Conservation (phyloP, 805 yeast species). For the Wickerhamiella dianesei region DNA sequence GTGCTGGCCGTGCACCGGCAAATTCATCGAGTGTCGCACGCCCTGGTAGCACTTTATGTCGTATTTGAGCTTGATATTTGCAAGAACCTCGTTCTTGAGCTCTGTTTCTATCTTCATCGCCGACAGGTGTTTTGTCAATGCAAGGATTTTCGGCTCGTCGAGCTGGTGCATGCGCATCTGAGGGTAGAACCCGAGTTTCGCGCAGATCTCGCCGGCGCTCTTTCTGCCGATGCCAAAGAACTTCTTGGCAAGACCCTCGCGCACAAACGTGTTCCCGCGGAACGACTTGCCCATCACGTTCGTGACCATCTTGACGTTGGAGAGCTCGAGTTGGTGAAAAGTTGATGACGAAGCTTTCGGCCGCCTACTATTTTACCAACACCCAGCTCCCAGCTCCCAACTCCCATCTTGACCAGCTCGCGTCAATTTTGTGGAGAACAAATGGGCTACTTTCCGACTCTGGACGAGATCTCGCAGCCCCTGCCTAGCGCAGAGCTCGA, state of each 20-base stretch:
- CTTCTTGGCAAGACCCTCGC: constrained; percentile 57
- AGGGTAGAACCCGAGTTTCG: constrained; percentile 84
- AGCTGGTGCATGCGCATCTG: constrained; percentile 89
- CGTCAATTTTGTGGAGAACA: too few species aligned
- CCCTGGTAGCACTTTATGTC: constrained; percentile 78
- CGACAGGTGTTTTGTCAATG: constrained; percentile 75
- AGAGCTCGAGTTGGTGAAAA: not conserved
- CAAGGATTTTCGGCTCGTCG: constrained; percentile 73
- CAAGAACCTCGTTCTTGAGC: constrained; percentile 40
- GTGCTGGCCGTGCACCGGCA: constrained; percentile 77
- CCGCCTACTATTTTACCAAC: too few species aligned
- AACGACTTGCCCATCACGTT: constrained; percentile 28
- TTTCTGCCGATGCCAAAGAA: constrained; percentile 77
- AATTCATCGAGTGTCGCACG: constrained; percentile 71
- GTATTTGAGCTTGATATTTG: constrained; percentile 67
- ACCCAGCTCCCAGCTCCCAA: too few species aligned
- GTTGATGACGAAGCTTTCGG: not conserved
- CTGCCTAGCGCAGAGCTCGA: constrained; percentile 62
- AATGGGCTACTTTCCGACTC: constrained; percentile 16
- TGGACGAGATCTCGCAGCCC: constrained; percentile 27
- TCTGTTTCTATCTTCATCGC: constrained; percentile 76
- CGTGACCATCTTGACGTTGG: constrained; percentile 21
- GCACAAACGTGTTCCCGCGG: constrained; percentile 24
- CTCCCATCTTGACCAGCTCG: too few species aligned
- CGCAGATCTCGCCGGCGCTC: constrained; percentile 63